Conservation (phyloP, 1,284 basidiomycete genomes). For the Sporisorium sorghi region DNA sequence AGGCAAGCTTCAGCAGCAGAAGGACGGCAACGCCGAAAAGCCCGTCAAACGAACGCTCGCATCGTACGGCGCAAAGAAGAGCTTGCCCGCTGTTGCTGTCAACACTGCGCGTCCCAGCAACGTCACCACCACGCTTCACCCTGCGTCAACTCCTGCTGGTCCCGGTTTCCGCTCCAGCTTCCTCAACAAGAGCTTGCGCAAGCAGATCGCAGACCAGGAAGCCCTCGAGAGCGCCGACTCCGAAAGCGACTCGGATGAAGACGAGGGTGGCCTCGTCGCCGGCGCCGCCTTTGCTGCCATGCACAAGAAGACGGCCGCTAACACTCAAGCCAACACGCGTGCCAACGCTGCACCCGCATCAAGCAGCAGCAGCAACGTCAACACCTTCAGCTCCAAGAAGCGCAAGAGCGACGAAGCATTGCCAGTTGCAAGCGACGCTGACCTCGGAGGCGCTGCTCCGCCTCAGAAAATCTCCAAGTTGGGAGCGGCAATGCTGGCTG, state of each 20-base stretch:
- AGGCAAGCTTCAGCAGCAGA: constrained; percentile 33
- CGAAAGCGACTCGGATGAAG: constrained; percentile 43
- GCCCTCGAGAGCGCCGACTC: constrained; percentile 29
- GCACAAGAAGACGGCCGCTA: constrained; percentile 33
- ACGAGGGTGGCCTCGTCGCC: constrained; percentile 29
- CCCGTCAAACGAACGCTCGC: constrained; percentile 48
- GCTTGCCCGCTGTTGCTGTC: constrained; percentile 40
- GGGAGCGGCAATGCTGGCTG: constrained; percentile 27
- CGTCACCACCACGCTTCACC: constrained; percentile 30
- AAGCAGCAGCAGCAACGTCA: constrained; percentile 3
- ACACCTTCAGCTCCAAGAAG: constrained; percentile 26
- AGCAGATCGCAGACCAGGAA: constrained; percentile 56
- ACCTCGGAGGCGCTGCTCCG: constrained; percentile 16
- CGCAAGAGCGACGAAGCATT: constrained; percentile 48
- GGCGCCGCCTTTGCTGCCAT: constrained; percentile 32
- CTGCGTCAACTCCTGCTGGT: constrained; percentile 50
- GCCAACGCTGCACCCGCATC: constrained; percentile 25
- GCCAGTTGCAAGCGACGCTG: constrained; percentile 19
- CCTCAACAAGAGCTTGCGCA: constrained; percentile 64
- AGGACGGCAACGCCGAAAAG: constrained; percentile 34
- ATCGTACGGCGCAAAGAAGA: constrained; percentile 53
- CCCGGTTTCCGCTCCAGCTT: constrained; percentile 58
- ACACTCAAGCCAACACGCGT: constrained; percentile 48
- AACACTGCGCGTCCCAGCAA: constrained; percentile 26
- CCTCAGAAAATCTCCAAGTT: constrained; percentile 42